A percentile compares a stretch with the other conserved stretches of the same genome.
Conservation (phyloP, 2,329 filamentous ascomycete species). For the Neocatenulostroma microsporum region DNA sequence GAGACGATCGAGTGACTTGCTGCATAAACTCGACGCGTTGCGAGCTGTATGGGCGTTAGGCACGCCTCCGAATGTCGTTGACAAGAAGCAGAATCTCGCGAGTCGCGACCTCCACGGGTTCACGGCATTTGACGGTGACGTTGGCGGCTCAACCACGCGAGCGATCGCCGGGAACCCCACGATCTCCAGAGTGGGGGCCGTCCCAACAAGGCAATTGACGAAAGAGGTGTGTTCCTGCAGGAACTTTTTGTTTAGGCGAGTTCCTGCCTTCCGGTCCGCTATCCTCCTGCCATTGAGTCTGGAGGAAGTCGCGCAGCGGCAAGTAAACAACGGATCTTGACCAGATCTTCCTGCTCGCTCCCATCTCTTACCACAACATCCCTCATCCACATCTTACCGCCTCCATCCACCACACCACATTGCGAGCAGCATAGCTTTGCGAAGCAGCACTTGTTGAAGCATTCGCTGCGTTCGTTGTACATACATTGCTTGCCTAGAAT, state of each 20-base stretch:
- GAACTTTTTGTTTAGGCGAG: not conserved
- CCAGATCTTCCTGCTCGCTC: not conserved
- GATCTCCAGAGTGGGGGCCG: not conserved
- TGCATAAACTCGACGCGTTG: too few relatives aligned
- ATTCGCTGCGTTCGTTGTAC: slow-evolving; percentile 3
- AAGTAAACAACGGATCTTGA: not conserved
- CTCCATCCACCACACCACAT: not conserved
- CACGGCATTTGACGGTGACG: too few relatives aligned
- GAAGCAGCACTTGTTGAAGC: slow-evolving; percentile 1
- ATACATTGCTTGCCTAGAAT: not conserved
- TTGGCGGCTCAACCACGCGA: slow-evolving; percentile 1
- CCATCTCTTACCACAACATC: not conserved
- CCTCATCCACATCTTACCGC: slow-evolving; percentile 2
- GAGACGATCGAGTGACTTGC: too few relatives aligned
- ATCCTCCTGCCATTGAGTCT: not conserved
- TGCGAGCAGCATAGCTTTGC: slow-evolving; percentile 2
- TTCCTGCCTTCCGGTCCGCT: not conserved
- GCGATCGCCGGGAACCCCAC: not conserved
- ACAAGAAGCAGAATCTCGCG: too few relatives aligned
- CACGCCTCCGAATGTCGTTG: too few relatives aligned
- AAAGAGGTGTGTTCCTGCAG: not conserved
- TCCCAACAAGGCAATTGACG: slow-evolving; percentile 1
- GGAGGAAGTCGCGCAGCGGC: not conserved
- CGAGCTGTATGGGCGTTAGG: too few relatives aligned
- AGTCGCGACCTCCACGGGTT: too few relatives aligned